Conservation (phyloP, 768 basidiomycete genomes). For the Lentinula boryana region DNA sequence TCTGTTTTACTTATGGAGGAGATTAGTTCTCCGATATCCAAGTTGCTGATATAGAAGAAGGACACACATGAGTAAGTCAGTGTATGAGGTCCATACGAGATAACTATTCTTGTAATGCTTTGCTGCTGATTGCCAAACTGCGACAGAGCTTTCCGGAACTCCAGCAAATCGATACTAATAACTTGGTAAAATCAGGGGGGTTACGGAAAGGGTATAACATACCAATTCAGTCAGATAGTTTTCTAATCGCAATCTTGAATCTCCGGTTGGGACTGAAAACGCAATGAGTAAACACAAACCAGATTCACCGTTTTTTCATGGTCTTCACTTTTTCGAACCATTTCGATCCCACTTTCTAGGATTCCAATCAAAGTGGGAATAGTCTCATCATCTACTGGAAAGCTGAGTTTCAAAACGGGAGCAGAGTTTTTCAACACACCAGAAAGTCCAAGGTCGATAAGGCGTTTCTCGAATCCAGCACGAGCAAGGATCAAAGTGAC, state of each 20-base stretch:
- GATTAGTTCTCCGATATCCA: conserved; percentile 2
- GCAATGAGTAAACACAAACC: not conserved
- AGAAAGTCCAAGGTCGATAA: conserved; percentile 37
- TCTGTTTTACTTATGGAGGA: conserved; percentile 38
- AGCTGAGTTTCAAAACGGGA: not conserved
- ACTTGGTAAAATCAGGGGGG: not conserved
- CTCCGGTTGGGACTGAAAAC: conserved; percentile 50
- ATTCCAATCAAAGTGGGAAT: conserved; percentile 49
- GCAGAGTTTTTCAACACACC: conserved; percentile 20
- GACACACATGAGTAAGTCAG: conserved; percentile 67
- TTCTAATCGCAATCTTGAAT: conserved; percentile 74
- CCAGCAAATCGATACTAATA: conserved; percentile 43
- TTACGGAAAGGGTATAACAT: conserved; percentile 21
- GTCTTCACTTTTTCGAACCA: conserved; percentile 49
- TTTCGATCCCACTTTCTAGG: conserved; percentile 57
- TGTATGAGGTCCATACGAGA: conserved; percentile 69
- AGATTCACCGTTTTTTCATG: not conserved
- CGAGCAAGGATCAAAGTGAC: conserved; percentile 59
- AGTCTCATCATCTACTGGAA: conserved; percentile 34
- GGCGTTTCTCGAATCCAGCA: conserved; percentile 57
- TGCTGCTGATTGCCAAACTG: conserved; percentile 59
- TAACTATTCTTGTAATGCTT: conserved; percentile 70
- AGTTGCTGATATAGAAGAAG: not conserved
- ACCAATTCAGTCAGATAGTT: conserved; percentile 77
- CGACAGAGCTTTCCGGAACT: conserved; percentile 48